Base-by-base conservation (phyloP, 345 rosid species). In the Limnanthes douglasii region DNA sequence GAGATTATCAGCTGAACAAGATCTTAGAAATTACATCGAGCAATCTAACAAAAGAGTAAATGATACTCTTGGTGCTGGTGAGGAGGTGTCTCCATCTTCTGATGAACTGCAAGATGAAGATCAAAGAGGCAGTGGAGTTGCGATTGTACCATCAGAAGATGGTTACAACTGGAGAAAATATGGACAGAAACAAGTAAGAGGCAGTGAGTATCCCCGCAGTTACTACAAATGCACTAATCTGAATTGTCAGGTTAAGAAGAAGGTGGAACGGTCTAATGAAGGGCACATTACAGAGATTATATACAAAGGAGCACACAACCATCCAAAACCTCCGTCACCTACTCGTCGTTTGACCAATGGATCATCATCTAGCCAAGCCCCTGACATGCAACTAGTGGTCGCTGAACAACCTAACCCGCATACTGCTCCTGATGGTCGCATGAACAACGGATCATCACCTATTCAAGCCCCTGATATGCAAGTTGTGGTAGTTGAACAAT, bases 91-190 rank as follows among this genome's bases (percentile, higher is more conserved):
- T 43, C 67, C 72, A 4, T 75, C 76, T 26, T 68, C 72, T 24
- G 84, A 70, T 38, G 93, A 62, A 48, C 74, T 37, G 43, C 76
- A 60, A 31, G 73, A 73, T 35, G 84, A 61, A 44, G 94, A 78
- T 51, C 97, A 64, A 48, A 66, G 69, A 66, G 72, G 59, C n/a
- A 30, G 64, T 15, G 73, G 60, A 15, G 40, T 37, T 22, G 45
- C 30, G 31, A 90, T 76, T 46, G 73, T 68, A 2, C 85, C 79
- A 15, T 75, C 92, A 5, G 92, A 90, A 21, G 95, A 90, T 57
- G 98, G 93, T 48, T 88, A 68, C 41, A 88, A 88, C 52, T 88
- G 95, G 95, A 68, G 95, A 60, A 90, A 90, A 51, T 90, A 90
- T 15, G 98, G 98, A 22, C 98, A 90, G 46, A 90, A 90, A 61